These are phyloP conservation scores for Tricholomella constricta DNA, from an alignment of 768 basidiomycete species.

Conservation along the genomic window DNA sequence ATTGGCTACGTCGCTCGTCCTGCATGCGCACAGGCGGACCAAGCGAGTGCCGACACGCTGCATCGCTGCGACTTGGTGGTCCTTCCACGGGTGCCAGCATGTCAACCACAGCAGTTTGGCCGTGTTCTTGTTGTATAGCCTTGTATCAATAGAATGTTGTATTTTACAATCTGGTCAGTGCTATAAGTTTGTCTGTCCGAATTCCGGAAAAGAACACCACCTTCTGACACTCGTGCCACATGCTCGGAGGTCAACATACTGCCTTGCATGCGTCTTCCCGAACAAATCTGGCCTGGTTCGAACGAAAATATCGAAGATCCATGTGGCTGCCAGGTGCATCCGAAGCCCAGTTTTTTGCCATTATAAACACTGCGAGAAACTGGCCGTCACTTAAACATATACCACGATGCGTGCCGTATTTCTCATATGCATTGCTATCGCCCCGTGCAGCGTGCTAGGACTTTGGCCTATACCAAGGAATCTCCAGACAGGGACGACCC, in stretches of 20 bases:
- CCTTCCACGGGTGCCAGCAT: no score
- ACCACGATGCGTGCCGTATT: slow-evolving; percentile 7
- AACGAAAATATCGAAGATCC: slow-evolving; percentile 1
- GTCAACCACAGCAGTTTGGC: no score
- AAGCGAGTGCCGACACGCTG: no score
- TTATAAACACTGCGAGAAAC: neutral
- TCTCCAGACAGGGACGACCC: slow-evolving; percentile 41
- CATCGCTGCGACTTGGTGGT: no score
- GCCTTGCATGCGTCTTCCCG: no score
- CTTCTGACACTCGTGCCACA: neutral
- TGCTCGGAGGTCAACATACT: no score
- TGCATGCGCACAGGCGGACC: neutral
- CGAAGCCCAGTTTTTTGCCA: neutral
- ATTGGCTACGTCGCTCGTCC: neutral
- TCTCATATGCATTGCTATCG: slow-evolving; percentile 4
- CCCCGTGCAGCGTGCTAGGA: slow-evolving; percentile 22
- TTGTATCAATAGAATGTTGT: slow-evolving; percentile 14
- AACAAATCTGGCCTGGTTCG: no score
- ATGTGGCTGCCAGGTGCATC: neutral
- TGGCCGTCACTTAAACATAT: neutral
- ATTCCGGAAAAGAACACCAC: no score
- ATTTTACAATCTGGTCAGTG: no score
- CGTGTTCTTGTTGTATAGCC: neutral
- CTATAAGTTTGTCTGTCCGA: no score
- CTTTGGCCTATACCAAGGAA: slow-evolving; percentile 54